Evolutionary conservation across 257 asterid species (phyloP).

Genomic region (Lithospermum erythrorhizon): DNA sequence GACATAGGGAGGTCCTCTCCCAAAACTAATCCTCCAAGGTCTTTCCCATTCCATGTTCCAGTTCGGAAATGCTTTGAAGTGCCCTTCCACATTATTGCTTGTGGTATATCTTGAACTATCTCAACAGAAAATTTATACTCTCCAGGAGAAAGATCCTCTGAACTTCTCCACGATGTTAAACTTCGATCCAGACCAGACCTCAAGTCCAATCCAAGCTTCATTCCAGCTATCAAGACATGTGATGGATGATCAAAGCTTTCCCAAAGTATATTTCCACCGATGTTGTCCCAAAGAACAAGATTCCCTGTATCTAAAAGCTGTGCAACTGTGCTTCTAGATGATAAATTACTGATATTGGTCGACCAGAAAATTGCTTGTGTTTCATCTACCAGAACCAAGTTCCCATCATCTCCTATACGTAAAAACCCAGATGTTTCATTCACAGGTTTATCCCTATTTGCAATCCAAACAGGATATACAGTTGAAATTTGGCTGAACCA

Average conservation of each 20-base stretch:
- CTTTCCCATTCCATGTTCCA: constrained; percentile 47
- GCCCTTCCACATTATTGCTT: constrained; percentile 9
- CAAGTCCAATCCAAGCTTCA: constrained; percentile 26
- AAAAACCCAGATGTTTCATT: constrained; percentile 6
- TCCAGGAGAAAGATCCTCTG: constrained; percentile 31
- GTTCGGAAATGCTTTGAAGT: constrained; percentile 3
- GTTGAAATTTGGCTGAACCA: constrained; percentile 14
- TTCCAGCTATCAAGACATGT: constrained; percentile 16
- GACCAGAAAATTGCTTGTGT: constrained; percentile 15
- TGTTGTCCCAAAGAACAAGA: constrained; percentile 26
- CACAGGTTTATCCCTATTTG: constrained; percentile 15
- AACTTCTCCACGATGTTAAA: constrained; percentile 25
- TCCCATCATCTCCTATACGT: constrained; percentile 7
- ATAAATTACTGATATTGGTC: constrained; percentile 2
- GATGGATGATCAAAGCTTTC: constrained; percentile 26
- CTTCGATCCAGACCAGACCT: constrained; percentile 14
- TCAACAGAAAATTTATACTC: constrained; percentile 15
- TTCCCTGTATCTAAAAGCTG: constrained; percentile 27
- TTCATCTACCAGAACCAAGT: constrained; percentile 5
- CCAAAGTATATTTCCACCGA: constrained; percentile 19
- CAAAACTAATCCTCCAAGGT: constrained; percentile 21
- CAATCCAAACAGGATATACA: constrained; percentile 13
- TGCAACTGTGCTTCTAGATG: constrained; percentile 13
- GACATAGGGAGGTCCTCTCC: neutral
- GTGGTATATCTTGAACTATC: constrained; percentile 23